Evolutionary conservation across 2,329 filamentous ascomycete genomes (phyloP), one percentile per base, ranked within the genome.

Genomic region (Coniella lustricola): DNA sequence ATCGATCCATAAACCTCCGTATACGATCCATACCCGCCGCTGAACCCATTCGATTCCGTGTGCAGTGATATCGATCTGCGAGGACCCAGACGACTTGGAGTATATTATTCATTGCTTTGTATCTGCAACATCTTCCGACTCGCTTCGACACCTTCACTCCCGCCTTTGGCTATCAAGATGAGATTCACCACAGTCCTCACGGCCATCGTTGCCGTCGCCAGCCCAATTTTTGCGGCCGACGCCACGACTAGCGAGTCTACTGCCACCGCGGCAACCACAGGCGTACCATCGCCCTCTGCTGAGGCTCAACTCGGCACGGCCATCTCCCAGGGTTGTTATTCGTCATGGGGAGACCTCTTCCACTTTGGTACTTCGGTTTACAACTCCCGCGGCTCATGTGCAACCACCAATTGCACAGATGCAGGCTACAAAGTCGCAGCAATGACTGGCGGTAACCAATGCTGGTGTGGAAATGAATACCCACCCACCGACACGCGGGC

Each of bases 401-500:
- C 59, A 9, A 56, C 55, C 13, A 25, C 55, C 0, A 44, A 57
- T 1, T 79, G 76, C 58, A 60, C 65, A 3, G 59, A 65, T 1
- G 59, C 70, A 7, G 72, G 75, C 32, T 69, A 64, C 29, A 56
- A 73, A 1, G 84, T 89, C 7, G 79, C 83, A 58, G 87, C 74
- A 29, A 67, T 87, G 38, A 77, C 74, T 7, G 73, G 74, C 16
- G 77, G 77, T 14, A 70, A 73, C 16, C 66, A 79, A 54, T 95
- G 90, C 67, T 87, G 73, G 59, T 95, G 90, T 60, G 90, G 89
- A 51, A 68, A 80, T 54, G 66, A 73, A 50, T 74, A 90, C 41
- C 90, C 90, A 0, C 71, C 81, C 14, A 59, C 70, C 34, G 68
- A 68, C 14, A 69, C 70, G 35, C 62, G 82, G 51, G 75, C 79